phyloP scores from a whole-genome alignment of 305 asterid species.

The Solanum hybrid region DNA sequence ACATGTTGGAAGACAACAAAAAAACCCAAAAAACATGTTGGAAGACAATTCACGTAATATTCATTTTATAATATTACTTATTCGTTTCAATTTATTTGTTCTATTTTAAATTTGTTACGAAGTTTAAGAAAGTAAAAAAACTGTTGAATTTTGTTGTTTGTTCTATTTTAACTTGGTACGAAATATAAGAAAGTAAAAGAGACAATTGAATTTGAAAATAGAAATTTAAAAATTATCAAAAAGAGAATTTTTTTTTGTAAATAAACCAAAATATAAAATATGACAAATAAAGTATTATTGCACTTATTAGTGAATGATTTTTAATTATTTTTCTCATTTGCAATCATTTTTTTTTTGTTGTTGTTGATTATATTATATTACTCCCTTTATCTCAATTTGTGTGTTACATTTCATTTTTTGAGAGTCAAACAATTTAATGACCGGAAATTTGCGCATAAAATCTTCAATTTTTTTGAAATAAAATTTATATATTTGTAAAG shows the following conservation, averaged over 20 bases:
- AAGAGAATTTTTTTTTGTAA: no score
- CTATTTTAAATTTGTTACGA: neutral
- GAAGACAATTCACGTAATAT: neutral
- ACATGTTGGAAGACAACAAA: neutral
- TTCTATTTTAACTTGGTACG: no score
- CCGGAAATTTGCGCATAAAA: no score
- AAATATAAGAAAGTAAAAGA: no score
- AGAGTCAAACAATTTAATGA: neutral
- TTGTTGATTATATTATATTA: neutral
- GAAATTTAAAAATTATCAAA: neutral
- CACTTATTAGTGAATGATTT: neutral
- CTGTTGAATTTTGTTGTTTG: no score
- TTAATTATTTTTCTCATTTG: neutral
- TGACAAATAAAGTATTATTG: neutral
- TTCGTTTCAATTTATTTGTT: neutral
- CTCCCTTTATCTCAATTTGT: neutral
- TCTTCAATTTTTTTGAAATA: no score
- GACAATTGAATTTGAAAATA: neutral
- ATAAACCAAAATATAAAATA: no score
- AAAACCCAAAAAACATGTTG: neutral
- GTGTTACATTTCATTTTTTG: neutral
- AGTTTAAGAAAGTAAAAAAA: neutral
- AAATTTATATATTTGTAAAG: no score
- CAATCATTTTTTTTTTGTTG: neutral
- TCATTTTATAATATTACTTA: neutral